A percentile compares a stretch with the other conserved stretches of the same genome.
phyloP scores from a whole-genome alignment of 768 basidiomycete genomes.

The Amanita polypyramis region DNA sequence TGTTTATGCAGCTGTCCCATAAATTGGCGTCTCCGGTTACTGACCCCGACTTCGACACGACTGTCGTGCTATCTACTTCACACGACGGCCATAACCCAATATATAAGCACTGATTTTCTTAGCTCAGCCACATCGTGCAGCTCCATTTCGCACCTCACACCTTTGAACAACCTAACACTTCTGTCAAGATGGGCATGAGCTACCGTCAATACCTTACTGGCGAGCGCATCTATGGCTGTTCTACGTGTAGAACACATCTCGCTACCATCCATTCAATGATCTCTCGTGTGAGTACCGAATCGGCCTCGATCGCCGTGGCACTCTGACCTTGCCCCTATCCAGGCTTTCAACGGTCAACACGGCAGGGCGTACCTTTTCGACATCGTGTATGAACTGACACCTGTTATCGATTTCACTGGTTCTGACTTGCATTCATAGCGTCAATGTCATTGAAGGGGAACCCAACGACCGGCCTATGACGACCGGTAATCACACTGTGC shows the following conservation, averaged over 20 bases:
- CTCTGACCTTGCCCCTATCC: slow-evolving; percentile 11
- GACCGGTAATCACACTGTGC: slow-evolving; percentile 91
- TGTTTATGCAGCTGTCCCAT: slow-evolving; percentile 2
- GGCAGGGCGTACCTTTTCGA: slow-evolving; percentile 94
- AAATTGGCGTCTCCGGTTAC: slow-evolving; percentile 7
- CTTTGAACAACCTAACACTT: not conserved
- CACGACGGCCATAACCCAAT: slow-evolving; percentile 9
- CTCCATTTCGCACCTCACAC: slow-evolving; percentile 2
- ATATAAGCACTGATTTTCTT: not conserved
- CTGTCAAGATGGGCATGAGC: slow-evolving; percentile 73
- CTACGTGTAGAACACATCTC: slow-evolving; percentile 79
- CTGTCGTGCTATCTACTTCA: slow-evolving; percentile 9
- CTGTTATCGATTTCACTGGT: not conserved
- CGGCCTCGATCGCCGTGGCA: slow-evolving; percentile 8
- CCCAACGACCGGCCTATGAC: slow-evolving; percentile 93
- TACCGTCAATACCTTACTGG: slow-evolving; percentile 82
- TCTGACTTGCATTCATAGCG: slow-evolving; percentile 35
- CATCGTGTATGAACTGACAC: slow-evolving; percentile 57
- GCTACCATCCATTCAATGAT: slow-evolving; percentile 89
- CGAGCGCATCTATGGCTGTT: slow-evolving; percentile 82
- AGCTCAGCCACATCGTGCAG: not conserved
- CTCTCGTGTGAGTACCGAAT: slow-evolving; percentile 52
- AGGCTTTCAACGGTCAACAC: slow-evolving; percentile 98
- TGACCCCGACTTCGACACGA: slow-evolving; percentile 9
- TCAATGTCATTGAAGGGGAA: slow-evolving; percentile 86